A percentile compares a stretch with the other conserved stretches of the same genome.
Conservation (phyloP, 2,329 filamentous ascomycete genomes). For the Xylariaceae sp. region DNA sequence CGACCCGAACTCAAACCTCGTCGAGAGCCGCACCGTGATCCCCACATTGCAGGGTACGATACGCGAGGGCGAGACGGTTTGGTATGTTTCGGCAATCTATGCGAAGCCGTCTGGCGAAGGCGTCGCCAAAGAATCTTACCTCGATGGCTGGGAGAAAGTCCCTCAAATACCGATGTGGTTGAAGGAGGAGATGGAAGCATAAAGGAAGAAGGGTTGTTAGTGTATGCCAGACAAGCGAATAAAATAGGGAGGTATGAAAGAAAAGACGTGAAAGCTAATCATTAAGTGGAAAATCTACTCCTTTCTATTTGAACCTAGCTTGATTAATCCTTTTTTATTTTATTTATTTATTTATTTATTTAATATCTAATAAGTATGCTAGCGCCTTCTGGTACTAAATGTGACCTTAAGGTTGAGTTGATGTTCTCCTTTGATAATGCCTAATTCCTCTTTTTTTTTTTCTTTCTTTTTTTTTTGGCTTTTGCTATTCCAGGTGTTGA, state of each 20-base stretch:
- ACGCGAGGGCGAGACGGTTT: constrained; percentile 60
- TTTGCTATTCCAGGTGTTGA: constrained; percentile 6
- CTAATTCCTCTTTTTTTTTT: background rate
- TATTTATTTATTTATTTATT: no score
- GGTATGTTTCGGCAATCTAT: constrained; percentile 75
- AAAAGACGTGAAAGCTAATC: background rate
- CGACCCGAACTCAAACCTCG: constrained; percentile 79
- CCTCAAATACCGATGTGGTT: constrained; percentile 68
- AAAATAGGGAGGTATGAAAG: background rate
- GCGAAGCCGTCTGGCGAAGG: constrained; percentile 66
- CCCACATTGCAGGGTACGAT: constrained; percentile 71
- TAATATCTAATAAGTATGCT: no score
- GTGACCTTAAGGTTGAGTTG: background rate
- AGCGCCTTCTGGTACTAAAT: no score
- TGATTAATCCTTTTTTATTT: no score
- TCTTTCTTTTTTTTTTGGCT: background rate
- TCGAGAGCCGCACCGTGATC: constrained; percentile 74
- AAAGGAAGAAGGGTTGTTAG: background rate
- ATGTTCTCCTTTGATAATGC: background rate
- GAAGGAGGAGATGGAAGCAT: constrained; percentile 52
- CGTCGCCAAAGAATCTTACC: constrained; percentile 58
- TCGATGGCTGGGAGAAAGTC: constrained; percentile 64
- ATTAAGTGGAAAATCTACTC: no score
- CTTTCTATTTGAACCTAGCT: no score
- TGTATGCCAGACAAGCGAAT: background rate